These are phyloP conservation scores for Monosporascus cannonballus DNA, from an alignment of 2,329 filamentous ascomycete species.

Conservation along the genomic window DNA sequence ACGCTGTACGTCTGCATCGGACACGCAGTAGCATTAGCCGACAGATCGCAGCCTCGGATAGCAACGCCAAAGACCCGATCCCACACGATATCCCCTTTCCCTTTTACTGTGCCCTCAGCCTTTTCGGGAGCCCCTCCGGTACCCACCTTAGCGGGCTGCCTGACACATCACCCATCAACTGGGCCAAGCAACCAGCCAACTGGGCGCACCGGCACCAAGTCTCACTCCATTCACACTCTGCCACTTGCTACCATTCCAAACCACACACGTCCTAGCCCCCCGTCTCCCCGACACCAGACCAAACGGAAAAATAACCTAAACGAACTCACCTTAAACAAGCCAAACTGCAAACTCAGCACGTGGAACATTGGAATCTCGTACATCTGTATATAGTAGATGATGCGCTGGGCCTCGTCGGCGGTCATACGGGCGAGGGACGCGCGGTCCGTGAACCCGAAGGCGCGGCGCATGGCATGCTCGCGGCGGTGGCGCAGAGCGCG, in stretches of 20 bases:
- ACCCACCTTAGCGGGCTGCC: not conserved
- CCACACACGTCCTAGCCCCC: too few relatives aligned
- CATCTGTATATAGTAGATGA: slow-evolving; percentile 17
- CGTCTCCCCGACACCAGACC: not conserved
- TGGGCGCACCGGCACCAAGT: too few relatives aligned
- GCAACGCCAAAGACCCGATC: too few relatives aligned
- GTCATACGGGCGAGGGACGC: slow-evolving; percentile 24
- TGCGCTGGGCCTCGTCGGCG: slow-evolving; percentile 22
- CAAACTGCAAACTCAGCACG: slow-evolving; percentile 22
- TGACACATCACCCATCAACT: not conserved
- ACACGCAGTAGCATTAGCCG: not conserved
- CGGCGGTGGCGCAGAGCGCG: slow-evolving; percentile 21
- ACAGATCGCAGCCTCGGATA: too few relatives aligned
- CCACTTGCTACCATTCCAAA: too few relatives aligned
- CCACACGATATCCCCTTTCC: not conserved
- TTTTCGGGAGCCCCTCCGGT: not conserved
- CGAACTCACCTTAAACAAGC: slow-evolving; percentile 24
- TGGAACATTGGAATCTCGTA: slow-evolving; percentile 24
- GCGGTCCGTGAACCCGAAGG: slow-evolving; percentile 18
- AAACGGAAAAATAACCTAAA: not conserved
- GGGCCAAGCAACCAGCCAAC: too few relatives aligned
- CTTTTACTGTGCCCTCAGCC: not conserved
- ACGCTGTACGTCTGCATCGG: slow-evolving; percentile 24
- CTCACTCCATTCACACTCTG: too few relatives aligned
- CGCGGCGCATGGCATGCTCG: slow-evolving; percentile 16